These are phyloP conservation scores for Gautieria morchelliformis DNA, from an alignment of 768 basidiomycete species.

Conservation along the genomic window DNA sequence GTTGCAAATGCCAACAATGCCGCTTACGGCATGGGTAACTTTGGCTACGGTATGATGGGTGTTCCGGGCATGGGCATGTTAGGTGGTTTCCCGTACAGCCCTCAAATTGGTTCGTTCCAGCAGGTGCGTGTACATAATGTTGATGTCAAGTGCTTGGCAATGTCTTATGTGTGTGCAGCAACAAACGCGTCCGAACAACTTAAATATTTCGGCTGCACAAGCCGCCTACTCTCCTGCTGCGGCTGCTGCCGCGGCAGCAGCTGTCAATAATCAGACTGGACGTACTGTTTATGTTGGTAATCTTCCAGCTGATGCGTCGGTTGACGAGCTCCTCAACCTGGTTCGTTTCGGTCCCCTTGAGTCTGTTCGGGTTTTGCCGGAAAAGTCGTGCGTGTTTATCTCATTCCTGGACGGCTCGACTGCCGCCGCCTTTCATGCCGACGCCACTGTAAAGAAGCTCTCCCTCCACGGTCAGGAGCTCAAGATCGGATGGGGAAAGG, in stretches of 20 bases:
- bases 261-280: slow-evolving; percentile 48
- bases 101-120: slow-evolving; percentile 60
- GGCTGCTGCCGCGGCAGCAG: slow-evolving; percentile 59
- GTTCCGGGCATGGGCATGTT: slow-evolving; percentile 54
- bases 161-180: slow-evolving; percentile 34
- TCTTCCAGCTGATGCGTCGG: slow-evolving; percentile 88
- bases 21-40: slow-evolving; percentile 44
- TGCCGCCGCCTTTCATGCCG: slow-evolving; percentile 94
- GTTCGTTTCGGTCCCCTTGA: slow-evolving; percentile 98
- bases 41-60: slow-evolving; percentile 41
- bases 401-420: slow-evolving; percentile 92
- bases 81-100: slow-evolving; percentile 60
- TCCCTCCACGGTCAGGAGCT: slow-evolving; percentile 91
- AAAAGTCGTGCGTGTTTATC: slow-evolving; percentile 96
- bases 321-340: slow-evolving; percentile 95
- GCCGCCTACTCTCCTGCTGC: slow-evolving; percentile 74
- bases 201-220: slow-evolving; percentile 62
- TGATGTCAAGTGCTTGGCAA: background rate
- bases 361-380: slow-evolving; percentile 86
- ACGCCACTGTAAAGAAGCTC: slow-evolving; percentile 91
- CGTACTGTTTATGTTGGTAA: slow-evolving; percentile 98
- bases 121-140: slow-evolving; percentile 37
- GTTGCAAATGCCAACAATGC: slow-evolving; percentile 33
- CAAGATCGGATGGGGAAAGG: slow-evolving; percentile 98
- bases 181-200: slow-evolving; percentile 55